A percentile compares a stretch with the other conserved stretches of the same genome.
phyloP scores from a whole-genome alignment of 2,329 filamentous ascomycete species.

The Cladophialophora carrionii region DNA sequence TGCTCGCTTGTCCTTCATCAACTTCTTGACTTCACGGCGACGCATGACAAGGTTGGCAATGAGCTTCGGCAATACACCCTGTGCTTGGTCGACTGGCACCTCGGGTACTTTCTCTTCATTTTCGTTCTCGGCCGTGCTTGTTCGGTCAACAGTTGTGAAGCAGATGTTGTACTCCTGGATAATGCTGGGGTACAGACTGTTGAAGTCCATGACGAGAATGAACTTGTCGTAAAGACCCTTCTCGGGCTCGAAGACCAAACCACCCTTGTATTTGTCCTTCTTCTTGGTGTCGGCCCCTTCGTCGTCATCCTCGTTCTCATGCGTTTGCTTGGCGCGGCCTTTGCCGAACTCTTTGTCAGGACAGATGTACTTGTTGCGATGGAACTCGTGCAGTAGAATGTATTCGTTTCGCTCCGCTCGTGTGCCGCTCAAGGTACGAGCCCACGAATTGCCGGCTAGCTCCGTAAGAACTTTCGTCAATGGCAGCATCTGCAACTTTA shows the following conservation, averaged over 20 bases:
- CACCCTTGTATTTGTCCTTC: slow-evolving; percentile 99
- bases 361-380: slow-evolving; percentile 96
- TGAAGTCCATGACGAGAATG: slow-evolving; percentile 99
- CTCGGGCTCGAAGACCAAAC: slow-evolving; percentile 96
- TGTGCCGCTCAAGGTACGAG: slow-evolving; percentile 90
- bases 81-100: slow-evolving; percentile 69
- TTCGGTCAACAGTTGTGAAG: slow-evolving; percentile 92
- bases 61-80: slow-evolving; percentile 84
- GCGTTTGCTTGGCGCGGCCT: slow-evolving; percentile 71
- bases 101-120: slow-evolving; percentile 89
- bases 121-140: slow-evolving; percentile 64
- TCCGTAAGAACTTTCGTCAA: slow-evolving; percentile 95
- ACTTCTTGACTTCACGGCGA: slow-evolving; percentile 86
- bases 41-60: slow-evolving; percentile 90
- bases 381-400: slow-evolving; percentile 96
- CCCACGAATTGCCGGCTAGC: slow-evolving; percentile 97
- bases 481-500: slow-evolving; percentile 88
- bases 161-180: slow-evolving; percentile 99
- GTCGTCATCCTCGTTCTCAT: slow-evolving; percentile 68
- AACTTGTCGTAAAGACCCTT: slow-evolving; percentile 98
- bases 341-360: slow-evolving; percentile 90
- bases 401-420: slow-evolving; percentile 98
- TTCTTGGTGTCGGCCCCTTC: slow-evolving; percentile 79
- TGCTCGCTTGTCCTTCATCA: slow-evolving; percentile 93
- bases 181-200: slow-evolving; percentile 96